Conservation (phyloP, 2,329 filamentous ascomycete genomes). For the Thelonectria blattea region DNA sequence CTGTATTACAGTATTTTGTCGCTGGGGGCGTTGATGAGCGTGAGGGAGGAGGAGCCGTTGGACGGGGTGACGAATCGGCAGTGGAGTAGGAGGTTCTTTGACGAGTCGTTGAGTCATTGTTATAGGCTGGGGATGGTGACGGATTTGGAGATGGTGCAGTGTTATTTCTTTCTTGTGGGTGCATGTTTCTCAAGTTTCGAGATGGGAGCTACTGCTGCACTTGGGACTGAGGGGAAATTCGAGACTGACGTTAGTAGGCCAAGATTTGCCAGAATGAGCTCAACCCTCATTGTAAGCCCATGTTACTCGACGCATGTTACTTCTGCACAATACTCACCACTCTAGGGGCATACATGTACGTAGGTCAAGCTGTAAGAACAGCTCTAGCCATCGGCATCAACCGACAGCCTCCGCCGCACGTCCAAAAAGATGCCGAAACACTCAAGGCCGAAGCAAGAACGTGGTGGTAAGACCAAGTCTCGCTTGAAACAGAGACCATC, state of each 20-base stretch:
- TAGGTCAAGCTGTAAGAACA: conserved; percentile 54
- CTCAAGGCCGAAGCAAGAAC: conserved; percentile 49
- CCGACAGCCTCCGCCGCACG: conserved; percentile 41
- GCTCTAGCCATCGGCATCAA: conserved; percentile 56
- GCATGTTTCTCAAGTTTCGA: neutral
- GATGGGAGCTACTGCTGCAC: too few relatives aligned
- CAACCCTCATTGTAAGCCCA: conserved; percentile 50
- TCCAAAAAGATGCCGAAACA: conserved; percentile 43
- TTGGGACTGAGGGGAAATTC: too few relatives aligned
- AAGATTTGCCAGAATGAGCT: conserved; percentile 58
- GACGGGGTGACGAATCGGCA: conserved; percentile 51
- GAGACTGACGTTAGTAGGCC: conserved; percentile 39
- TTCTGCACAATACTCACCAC: too few relatives aligned
- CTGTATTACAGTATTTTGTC: conserved; percentile 55
- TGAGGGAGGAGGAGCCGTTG: conserved; percentile 50
- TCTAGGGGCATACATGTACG: conserved; percentile 52
- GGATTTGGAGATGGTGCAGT: conserved; percentile 55
- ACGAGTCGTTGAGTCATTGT: conserved; percentile 47
- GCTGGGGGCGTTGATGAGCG: conserved; percentile 52
- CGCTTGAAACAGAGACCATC: too few relatives aligned
- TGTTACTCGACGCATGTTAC: too few relatives aligned
- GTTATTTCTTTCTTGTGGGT: conserved; percentile 52
- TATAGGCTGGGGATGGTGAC: conserved; percentile 50
- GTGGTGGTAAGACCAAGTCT: conserved; percentile 49
- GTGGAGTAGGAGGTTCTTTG: conserved; percentile 54